Conservation (phyloP, 257 asterid species). For the Fraxinus anomala region DNA sequence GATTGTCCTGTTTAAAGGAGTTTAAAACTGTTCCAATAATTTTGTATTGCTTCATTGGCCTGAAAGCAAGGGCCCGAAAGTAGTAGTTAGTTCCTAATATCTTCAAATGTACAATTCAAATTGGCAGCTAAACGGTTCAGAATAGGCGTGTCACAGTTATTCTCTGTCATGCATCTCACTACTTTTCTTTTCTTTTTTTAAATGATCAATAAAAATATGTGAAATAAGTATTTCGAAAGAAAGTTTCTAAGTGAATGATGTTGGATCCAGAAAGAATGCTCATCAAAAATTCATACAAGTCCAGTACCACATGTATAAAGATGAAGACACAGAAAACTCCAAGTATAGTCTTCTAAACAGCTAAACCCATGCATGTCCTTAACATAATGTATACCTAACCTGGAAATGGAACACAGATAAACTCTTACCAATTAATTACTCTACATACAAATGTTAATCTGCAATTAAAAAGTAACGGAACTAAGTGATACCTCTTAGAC, state of each 20-base stretch:
- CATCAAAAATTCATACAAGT: background rate
- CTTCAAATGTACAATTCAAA: too few species aligned
- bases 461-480: background rate
- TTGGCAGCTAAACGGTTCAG: too few species aligned
- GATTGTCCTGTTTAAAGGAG: too few species aligned
- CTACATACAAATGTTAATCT: background rate
- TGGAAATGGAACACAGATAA: background rate
- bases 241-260: background rate
- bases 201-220: background rate
- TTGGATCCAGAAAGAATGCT: background rate
- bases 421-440: background rate
- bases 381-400: background rate
- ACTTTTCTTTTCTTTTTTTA: too few species aligned
- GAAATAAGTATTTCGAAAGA: background rate
- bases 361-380: background rate
- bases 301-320: background rate
- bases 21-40: too few species aligned
- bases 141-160: too few species aligned
- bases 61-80: too few species aligned
- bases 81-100: too few species aligned
- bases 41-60: too few species aligned
- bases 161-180: too few species aligned
- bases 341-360: constrained; percentile 8
- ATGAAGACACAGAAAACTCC: background rate
- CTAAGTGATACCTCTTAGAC: constrained; percentile 70